Conservation (phyloP, 2,329 filamentous ascomycete genomes). For the Curvularia eragrostidis region DNA sequence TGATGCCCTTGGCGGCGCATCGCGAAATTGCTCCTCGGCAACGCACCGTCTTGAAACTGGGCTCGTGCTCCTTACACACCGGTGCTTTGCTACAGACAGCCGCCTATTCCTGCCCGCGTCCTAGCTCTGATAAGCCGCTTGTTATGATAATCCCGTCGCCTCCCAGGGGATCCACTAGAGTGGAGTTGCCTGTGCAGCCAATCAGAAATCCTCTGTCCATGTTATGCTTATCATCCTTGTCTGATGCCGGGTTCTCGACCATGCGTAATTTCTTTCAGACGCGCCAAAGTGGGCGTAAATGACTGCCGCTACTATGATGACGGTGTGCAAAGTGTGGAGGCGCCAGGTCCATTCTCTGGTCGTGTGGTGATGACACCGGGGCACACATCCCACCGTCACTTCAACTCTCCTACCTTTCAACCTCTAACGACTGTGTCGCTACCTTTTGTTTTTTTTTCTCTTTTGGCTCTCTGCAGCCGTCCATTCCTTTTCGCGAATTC, state of each 20-base stretch:
- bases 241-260: conserved; percentile 32
- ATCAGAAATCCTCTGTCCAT: conserved; percentile 22
- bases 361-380: conserved; percentile 28
- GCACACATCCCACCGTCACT: conserved; percentile 30
- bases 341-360: conserved; percentile 33
- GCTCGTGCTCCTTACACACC: conserved; percentile 31
- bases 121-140: conserved; percentile 25
- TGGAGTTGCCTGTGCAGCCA: conserved; percentile 34
- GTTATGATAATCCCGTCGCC: conserved; percentile 19
- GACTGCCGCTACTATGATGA: conserved; percentile 38
- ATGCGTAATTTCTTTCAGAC: conserved; percentile 48
- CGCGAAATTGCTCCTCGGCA: conserved; percentile 43
- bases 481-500: conserved; percentile 45
- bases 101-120: conserved; percentile 25
- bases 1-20: conserved; percentile 32
- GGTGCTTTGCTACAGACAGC: conserved; percentile 32
- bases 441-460: conserved; percentile 19
- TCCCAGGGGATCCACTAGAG: conserved; percentile 36
- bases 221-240: conserved; percentile 21
- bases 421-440: conserved; percentile 26
- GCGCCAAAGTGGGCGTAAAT: conserved; percentile 35
- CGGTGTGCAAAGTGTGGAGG: conserved; percentile 32
- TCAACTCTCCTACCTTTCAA: conserved; percentile 29
- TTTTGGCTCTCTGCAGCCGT: conserved; percentile 50
- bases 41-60: conserved; percentile 35